Evolutionary conservation across 352 stramenopile species (phyloP).

Genomic region (Phytopythium boreale): DNA sequence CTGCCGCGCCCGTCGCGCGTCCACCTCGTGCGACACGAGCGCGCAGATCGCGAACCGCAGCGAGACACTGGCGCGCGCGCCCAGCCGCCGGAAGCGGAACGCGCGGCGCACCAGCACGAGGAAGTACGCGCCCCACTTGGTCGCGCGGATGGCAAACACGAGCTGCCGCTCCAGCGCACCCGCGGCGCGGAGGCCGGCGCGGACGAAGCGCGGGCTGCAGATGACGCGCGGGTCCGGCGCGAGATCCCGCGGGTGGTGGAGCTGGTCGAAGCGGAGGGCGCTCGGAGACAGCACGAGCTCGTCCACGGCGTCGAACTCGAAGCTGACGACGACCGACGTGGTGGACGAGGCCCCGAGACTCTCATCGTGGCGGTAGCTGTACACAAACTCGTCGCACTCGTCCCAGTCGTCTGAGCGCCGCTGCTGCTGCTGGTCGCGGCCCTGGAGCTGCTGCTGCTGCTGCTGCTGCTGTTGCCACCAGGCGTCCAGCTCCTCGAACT

Average conservation of each 20-base stretch:
- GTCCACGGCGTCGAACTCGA: constrained; percentile 20
- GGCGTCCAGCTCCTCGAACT: constrained; percentile 10
- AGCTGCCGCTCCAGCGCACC: constrained; percentile 39
- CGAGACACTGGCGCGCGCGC: constrained; percentile 34
- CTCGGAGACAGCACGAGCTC: constrained; percentile 22
- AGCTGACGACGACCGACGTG: constrained; percentile 7
- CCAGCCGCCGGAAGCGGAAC: constrained; percentile 19
- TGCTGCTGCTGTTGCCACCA: constrained; percentile 5
- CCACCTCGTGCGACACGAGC: constrained; percentile 46
- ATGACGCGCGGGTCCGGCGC: constrained; percentile 38
- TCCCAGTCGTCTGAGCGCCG: background rate
- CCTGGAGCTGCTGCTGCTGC: background rate
- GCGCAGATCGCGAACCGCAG: constrained; percentile 67
- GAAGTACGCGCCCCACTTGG: constrained; percentile 80
- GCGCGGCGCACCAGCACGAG: constrained; percentile 50
- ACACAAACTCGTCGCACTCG: constrained; percentile 8
- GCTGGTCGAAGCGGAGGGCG: background rate
- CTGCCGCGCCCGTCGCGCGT: constrained; percentile 34
- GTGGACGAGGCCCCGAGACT: background rate
- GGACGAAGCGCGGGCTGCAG: constrained; percentile 32
- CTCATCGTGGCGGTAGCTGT: background rate
- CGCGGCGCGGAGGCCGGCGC: constrained; percentile 26
- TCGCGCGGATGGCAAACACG: constrained; percentile 74
- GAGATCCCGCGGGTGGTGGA: constrained; percentile 31
- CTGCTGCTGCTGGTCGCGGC: background rate